Conservation (phyloP, 805 yeast species). For the Vanderwaltozyma verrucispora region DNA sequence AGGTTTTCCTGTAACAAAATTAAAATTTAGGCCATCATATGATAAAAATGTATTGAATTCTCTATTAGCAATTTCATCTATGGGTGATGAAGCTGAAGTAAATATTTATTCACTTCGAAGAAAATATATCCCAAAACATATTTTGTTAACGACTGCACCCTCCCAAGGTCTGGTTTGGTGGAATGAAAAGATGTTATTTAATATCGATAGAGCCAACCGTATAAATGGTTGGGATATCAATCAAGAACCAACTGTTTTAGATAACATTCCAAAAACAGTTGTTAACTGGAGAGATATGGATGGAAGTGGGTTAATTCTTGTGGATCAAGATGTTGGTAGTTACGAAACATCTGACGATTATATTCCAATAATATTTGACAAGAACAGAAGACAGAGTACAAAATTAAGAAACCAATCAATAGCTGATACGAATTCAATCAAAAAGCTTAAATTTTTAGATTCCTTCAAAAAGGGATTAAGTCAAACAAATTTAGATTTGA, state of each 20-base stretch:
- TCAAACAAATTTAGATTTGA: slow-evolving; percentile 9
- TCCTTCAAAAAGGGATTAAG: slow-evolving; percentile 12
- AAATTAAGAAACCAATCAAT: neutral
- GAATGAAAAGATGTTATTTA: slow-evolving; percentile 25
- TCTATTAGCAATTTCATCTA: slow-evolving; percentile 62
- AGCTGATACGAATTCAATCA: neutral
- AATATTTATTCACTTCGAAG: slow-evolving; percentile 62
- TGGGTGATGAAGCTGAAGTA: slow-evolving; percentile 58
- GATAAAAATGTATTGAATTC: slow-evolving; percentile 38
- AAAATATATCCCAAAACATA: slow-evolving; percentile 57
- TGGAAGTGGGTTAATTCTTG: slow-evolving; percentile 25
- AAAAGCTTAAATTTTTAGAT: slow-evolving; percentile 1
- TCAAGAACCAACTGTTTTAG: slow-evolving; percentile 24
- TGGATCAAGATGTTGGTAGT: slow-evolving; percentile 21
- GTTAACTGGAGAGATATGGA: slow-evolving; percentile 30
- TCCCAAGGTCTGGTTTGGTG: slow-evolving; percentile 29
- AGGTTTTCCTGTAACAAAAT: slow-evolving; percentile 65
- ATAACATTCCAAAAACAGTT: slow-evolving; percentile 20
- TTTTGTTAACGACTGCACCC: slow-evolving; percentile 24
- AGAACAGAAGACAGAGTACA: slow-evolving; percentile 5
- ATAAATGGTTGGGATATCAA: slow-evolving; percentile 27
- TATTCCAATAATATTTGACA: slow-evolving; percentile 4
- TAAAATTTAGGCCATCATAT: slow-evolving; percentile 25
- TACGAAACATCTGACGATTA: slow-evolving; percentile 10
- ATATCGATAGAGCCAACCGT: slow-evolving; percentile 24